Evolutionary conservation across 805 yeast genomes (phyloP).

Genomic region (Lipomyces mesembrius): DNA sequence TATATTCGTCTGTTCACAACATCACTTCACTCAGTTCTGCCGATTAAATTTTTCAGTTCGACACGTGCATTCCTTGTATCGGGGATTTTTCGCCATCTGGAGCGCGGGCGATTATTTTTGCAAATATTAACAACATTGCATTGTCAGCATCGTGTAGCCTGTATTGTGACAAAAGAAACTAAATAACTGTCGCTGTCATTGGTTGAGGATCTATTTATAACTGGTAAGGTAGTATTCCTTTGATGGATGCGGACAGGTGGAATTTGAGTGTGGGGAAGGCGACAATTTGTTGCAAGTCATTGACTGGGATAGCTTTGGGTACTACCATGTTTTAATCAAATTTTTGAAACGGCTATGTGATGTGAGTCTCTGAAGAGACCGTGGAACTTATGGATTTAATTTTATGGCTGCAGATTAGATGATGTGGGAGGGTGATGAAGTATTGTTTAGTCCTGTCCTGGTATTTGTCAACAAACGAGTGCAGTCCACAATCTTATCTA

Average conservation of each 20-base stretch:
- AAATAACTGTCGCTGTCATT: background rate
- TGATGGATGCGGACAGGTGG: background rate
- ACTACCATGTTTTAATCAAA: no score
- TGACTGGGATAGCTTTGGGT: no score
- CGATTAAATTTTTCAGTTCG: background rate
- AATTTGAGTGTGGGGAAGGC: background rate
- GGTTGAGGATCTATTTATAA: background rate
- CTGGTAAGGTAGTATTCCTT: background rate
- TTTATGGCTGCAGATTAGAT: no score
- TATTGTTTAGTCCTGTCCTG: background rate
- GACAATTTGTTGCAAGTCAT: no score
- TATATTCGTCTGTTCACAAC: background rate
- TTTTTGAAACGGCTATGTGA: no score
- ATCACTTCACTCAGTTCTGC: background rate
- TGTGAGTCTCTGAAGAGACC: no score
- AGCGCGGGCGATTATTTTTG: background rate
- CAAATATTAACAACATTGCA: background rate
- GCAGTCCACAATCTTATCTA: background rate
- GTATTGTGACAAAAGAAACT: background rate
- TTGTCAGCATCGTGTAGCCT: background rate
- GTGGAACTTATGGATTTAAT: no score
- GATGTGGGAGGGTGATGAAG: background rate
- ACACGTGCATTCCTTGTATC: background rate
- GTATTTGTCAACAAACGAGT: background rate
- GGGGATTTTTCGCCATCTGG: background rate